Percentiles rank a stretch among this genome's conserved stretches.
These are phyloP conservation scores for Senna siamea DNA, from an alignment of 306 rosid species.

Conservation along the genomic window DNA sequence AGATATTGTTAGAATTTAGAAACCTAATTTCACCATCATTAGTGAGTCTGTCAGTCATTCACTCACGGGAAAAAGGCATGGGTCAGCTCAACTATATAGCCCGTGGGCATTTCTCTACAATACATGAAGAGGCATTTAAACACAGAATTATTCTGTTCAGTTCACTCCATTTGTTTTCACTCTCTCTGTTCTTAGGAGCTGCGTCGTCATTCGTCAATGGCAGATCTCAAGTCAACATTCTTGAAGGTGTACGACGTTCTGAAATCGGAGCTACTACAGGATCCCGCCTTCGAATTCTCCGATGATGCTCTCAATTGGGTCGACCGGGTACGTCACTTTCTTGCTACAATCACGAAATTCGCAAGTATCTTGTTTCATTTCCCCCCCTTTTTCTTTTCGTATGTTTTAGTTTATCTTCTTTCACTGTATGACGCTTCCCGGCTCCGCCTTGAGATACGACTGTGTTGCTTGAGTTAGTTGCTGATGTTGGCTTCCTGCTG, in stretches of 20 bases:
- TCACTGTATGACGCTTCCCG: neutral
- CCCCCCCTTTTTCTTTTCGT: neutral
- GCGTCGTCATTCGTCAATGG: slow-evolving; percentile 64
- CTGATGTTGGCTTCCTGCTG: neutral
- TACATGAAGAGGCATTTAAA: neutral
- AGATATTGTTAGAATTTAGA: too few relatives aligned
- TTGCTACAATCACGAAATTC: neutral
- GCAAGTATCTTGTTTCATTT: neutral
- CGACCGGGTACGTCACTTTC: slow-evolving; percentile 52
- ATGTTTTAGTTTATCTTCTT: neutral
- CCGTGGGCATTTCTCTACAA: neutral
- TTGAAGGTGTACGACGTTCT: slow-evolving; percentile 68
- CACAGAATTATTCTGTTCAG: neutral
- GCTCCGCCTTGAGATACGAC: neutral
- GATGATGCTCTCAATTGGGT: slow-evolving; percentile 74
- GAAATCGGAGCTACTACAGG: slow-evolving; percentile 72
- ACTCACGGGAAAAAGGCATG: neutral
- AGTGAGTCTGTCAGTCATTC: too few relatives aligned
- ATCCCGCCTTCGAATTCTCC: slow-evolving; percentile 77
- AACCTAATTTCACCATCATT: neutral
- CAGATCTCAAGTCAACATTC: slow-evolving; percentile 78
- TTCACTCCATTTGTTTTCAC: too few relatives aligned
- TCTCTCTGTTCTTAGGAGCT: neutral
- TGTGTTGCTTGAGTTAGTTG: neutral
- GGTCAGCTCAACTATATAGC: neutral